Evolutionary conservation across 352 stramenopile genomes (phyloP).

Genomic region (Phytophthora syringae): DNA sequence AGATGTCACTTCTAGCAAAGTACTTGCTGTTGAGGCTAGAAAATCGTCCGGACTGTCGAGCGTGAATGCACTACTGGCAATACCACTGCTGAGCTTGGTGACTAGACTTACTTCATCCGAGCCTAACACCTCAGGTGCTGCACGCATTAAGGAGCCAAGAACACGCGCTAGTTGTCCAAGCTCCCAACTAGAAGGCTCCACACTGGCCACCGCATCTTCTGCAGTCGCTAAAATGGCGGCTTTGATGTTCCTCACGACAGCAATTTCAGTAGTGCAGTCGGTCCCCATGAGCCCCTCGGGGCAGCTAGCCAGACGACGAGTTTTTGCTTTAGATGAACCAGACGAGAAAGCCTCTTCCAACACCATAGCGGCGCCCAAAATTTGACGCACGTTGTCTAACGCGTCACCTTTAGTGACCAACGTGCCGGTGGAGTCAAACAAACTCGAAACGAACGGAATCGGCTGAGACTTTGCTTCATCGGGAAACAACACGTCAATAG

Average conservation of each 20-base stretch:
- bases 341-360: constrained; percentile 46
- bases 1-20: constrained; percentile 54
- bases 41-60: constrained; percentile 49
- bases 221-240: constrained; percentile 55
- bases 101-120: constrained; percentile 39
- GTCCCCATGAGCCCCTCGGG: constrained; percentile 48
- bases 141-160: constrained; percentile 49
- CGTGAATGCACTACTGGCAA: constrained; percentile 54
- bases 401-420: constrained; percentile 21
- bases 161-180: constrained; percentile 66
- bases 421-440: constrained; percentile 33
- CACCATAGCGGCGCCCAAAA: constrained; percentile 56
- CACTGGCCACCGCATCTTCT: constrained; percentile 16
- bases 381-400: constrained; percentile 38
- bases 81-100: constrained; percentile 43
- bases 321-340: neutral
- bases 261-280: constrained; percentile 48
- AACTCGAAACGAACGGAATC: constrained; percentile 39
- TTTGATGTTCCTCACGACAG: constrained; percentile 45
- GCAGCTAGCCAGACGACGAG: constrained; percentile 28
- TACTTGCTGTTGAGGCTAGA: constrained; percentile 45
- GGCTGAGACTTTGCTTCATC: constrained; percentile 40
- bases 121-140: constrained; percentile 44
- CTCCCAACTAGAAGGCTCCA: constrained; percentile 50
- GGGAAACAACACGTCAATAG: constrained; percentile 50